phyloP scores from a whole-genome alignment of 768 basidiomycete species.

The Nidula microcarpa region DNA sequence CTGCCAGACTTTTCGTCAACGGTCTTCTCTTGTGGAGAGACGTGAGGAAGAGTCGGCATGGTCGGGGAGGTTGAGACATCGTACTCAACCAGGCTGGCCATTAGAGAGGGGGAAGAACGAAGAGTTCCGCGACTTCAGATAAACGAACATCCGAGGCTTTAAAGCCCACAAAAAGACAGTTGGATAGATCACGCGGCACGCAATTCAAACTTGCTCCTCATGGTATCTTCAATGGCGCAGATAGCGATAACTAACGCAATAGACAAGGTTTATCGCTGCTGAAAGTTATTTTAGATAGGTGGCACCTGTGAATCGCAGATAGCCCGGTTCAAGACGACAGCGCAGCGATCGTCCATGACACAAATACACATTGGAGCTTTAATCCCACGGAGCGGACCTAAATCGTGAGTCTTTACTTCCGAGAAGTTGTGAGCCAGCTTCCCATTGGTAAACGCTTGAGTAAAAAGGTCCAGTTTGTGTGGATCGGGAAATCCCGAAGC shows the following conservation, averaged over 20 bases:
- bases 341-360: background rate
- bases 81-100: background rate
- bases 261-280: background rate
- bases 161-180: background rate
- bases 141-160: background rate
- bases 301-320: background rate
- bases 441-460: background rate
- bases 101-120: background rate
- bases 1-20: constrained; percentile 13
- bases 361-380: background rate
- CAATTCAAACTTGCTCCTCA: background rate
- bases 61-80: background rate
- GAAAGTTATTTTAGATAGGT: background rate
- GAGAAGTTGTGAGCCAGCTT: background rate
- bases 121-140: background rate
- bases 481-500: background rate
- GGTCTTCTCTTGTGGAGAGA: constrained; percentile 6
- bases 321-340: background rate
- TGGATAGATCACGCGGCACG: background rate
- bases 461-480: background rate
- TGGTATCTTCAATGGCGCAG: background rate
- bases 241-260: background rate
- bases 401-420: background rate
- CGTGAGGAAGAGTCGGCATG: background rate
- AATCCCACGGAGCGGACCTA: background rate